A percentile compares a stretch with the other conserved stretches of the same genome.
Evolutionary conservation across 2,329 filamentous ascomycete species (phyloP).

Genomic region (Whalleya microplaca): DNA sequence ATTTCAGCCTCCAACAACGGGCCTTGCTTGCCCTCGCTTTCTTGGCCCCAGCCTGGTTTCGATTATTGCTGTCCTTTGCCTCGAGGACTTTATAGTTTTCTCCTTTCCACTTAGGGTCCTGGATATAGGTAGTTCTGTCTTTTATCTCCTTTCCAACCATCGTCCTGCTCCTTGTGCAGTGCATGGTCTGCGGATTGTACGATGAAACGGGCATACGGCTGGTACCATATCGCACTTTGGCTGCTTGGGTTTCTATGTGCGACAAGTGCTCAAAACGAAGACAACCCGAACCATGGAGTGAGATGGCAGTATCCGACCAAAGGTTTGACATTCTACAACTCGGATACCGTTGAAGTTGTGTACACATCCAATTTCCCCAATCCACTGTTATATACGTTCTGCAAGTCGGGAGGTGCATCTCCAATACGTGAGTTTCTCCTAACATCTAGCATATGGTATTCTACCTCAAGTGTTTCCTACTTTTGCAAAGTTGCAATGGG

Average conservation of each 20-base stretch:
- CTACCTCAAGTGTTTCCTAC: not conserved
- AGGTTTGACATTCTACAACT: conserved; percentile 3
- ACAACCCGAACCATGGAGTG: not conserved
- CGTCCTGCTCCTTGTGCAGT: not conserved
- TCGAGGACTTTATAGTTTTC: too few species aligned
- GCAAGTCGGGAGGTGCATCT: not conserved
- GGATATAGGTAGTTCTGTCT: not conserved
- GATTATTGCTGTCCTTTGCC: not conserved
- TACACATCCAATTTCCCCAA: conserved; percentile 4
- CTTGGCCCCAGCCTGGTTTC: not conserved
- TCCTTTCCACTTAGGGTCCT: too few species aligned
- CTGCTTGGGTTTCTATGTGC: not conserved
- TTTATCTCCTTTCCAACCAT: not conserved
- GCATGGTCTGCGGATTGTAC: not conserved
- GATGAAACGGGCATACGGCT: not conserved
- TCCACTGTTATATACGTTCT: conserved; percentile 8
- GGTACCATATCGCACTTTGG: not conserved
- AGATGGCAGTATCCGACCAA: not conserved
- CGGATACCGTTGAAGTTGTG: conserved; percentile 9
- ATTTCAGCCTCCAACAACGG: not conserved
- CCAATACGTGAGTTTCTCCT: conserved; percentile 1
- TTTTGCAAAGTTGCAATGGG: not conserved
- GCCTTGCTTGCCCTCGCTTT: not conserved
- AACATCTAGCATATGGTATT: not conserved
- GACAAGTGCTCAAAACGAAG: not conserved